A percentile compares a stretch with the other conserved stretches of the same genome.
phyloP scores from a whole-genome alignment of 2,329 filamentous ascomycete genomes.

The Cladosporium sp. region DNA sequence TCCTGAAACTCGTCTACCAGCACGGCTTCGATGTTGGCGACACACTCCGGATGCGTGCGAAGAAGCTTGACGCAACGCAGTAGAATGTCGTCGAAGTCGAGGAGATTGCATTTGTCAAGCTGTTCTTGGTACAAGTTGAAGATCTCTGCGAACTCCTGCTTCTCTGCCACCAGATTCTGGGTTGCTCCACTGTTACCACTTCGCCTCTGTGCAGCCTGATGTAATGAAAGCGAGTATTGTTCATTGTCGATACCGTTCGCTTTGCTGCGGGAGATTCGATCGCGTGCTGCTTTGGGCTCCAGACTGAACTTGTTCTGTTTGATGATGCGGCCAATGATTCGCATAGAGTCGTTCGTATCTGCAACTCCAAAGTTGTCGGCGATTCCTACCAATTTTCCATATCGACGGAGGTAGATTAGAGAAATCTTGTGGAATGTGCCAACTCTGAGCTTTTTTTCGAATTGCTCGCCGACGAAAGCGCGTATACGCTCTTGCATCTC shows the following conservation, averaged over 20 bases:
- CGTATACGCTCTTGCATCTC: slow-evolving; percentile 93
- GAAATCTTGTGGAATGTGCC: slow-evolving; percentile 96
- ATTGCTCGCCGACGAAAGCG: slow-evolving; percentile 73
- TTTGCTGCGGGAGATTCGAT: slow-evolving; percentile 71
- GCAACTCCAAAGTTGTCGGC: slow-evolving; percentile 86
- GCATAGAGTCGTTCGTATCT: slow-evolving; percentile 76
- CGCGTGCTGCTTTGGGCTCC: slow-evolving; percentile 70
- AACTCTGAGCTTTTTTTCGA: slow-evolving; percentile 75
- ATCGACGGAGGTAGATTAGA: slow-evolving; percentile 77
- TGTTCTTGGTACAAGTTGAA: slow-evolving; percentile 78
- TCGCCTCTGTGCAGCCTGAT: slow-evolving; percentile 3
- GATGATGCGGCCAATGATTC: slow-evolving; percentile 79
- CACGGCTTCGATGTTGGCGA: slow-evolving; percentile 85
- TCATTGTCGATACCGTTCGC: slow-evolving; percentile 55
- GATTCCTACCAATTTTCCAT: slow-evolving; percentile 82
- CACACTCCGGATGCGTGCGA: slow-evolving; percentile 71
- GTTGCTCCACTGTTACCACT: neutral
- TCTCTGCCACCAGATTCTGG: slow-evolving; percentile 52
- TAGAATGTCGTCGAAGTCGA: slow-evolving; percentile 94
- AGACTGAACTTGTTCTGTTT: slow-evolving; percentile 65
- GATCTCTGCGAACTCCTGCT: slow-evolving; percentile 66
- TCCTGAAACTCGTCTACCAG: slow-evolving; percentile 98
- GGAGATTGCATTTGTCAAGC: slow-evolving; percentile 72
- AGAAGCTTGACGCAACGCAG: slow-evolving; percentile 81
- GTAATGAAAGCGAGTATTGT: slow-evolving; percentile 39